These are phyloP conservation scores for Barnettozyma siamensis DNA, from an alignment of 805 yeast genomes.

Conservation along the genomic window DNA sequence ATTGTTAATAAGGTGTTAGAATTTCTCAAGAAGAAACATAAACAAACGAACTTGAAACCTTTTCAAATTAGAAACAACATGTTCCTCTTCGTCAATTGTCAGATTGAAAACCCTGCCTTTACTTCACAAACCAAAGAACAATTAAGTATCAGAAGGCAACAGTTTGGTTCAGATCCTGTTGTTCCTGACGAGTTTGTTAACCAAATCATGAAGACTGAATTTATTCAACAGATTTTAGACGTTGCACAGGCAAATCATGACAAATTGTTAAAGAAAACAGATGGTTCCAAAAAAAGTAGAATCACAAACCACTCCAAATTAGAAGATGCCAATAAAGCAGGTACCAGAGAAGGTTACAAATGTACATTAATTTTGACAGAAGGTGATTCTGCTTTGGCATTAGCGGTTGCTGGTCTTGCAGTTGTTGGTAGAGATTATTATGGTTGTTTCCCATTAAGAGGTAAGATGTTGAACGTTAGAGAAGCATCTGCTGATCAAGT, in stretches of 20 bases:
- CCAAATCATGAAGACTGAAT: conserved; percentile 67
- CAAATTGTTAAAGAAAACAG: conserved; percentile 79
- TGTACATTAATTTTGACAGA: conserved; percentile 93
- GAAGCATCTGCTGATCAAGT: conserved; percentile 97
- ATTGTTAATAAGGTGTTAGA: conserved; percentile 73
- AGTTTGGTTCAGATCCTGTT: conserved; percentile 83
- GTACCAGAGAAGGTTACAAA: conserved; percentile 85
- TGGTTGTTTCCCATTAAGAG: conserved; percentile 93
- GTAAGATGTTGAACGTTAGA: conserved; percentile 90
- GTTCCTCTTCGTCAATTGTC: conserved; percentile 86
- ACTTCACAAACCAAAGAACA: conserved; percentile 98
- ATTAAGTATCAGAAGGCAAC: conserved; percentile 79
- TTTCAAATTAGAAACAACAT: conserved; percentile 85
- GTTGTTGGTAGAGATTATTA: conserved; percentile 94
- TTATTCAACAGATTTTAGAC: conserved; percentile 61
- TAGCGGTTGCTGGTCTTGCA: conserved; percentile 89
- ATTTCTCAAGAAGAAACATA: conserved; percentile 61
- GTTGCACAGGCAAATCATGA: conserved; percentile 88
- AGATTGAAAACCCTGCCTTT: conserved; percentile 94
- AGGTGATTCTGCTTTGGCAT: conserved; percentile 91
- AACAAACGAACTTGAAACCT: conserved; percentile 68
- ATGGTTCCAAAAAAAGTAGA: conserved; percentile 79
- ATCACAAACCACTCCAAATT: conserved; percentile 85
- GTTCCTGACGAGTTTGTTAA: conserved; percentile 73
- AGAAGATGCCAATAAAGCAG: conserved; percentile 95